phyloP scores from a whole-genome alignment of 2,329 filamentous ascomycete species.

The Talaromyces marneffei region DNA sequence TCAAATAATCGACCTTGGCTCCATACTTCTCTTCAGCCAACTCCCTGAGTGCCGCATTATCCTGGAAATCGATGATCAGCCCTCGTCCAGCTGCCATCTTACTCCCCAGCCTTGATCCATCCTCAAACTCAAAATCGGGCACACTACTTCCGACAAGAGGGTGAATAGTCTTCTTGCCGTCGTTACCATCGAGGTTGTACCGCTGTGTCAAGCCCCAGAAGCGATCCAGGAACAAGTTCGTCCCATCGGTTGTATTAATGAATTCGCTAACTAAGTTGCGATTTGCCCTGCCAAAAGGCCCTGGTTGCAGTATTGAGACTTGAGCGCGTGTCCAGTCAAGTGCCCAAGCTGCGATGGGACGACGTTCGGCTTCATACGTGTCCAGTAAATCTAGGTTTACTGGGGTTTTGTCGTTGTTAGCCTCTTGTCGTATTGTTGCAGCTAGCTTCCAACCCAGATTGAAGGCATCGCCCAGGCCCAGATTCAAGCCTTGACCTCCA shows the following conservation, averaged over 20 bases:
- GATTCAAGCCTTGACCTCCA: slow-evolving; percentile 24
- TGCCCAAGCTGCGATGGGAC: slow-evolving; percentile 25
- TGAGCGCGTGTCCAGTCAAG: slow-evolving; percentile 39
- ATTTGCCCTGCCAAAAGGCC: slow-evolving; percentile 22
- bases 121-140: slow-evolving; percentile 29
- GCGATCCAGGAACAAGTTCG: slow-evolving; percentile 21
- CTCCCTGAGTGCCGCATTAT: not conserved
- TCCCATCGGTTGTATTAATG: slow-evolving; percentile 11
- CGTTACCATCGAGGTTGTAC: slow-evolving; percentile 27
- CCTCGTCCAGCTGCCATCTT: slow-evolving; percentile 26
- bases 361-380: slow-evolving; percentile 47
- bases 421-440: slow-evolving; percentile 39
- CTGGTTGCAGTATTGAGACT: slow-evolving; percentile 27
- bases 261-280: slow-evolving; percentile 5
- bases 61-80: slow-evolving; percentile 15
- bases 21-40: not conserved
- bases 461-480: slow-evolving; percentile 49
- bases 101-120: slow-evolving; percentile 25
- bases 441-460: slow-evolving; percentile 55
- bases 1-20: slow-evolving; percentile 1
- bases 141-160: slow-evolving; percentile 33
- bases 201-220: slow-evolving; percentile 33
- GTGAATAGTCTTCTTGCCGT: slow-evolving; percentile 32
- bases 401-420: slow-evolving; percentile 27
- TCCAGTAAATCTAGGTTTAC: slow-evolving; percentile 31